A percentile compares a stretch with the other conserved stretches of the same genome.
phyloP scores from a whole-genome alignment of 2,329 filamentous ascomycete genomes.

The Epichloe sp. region DNA sequence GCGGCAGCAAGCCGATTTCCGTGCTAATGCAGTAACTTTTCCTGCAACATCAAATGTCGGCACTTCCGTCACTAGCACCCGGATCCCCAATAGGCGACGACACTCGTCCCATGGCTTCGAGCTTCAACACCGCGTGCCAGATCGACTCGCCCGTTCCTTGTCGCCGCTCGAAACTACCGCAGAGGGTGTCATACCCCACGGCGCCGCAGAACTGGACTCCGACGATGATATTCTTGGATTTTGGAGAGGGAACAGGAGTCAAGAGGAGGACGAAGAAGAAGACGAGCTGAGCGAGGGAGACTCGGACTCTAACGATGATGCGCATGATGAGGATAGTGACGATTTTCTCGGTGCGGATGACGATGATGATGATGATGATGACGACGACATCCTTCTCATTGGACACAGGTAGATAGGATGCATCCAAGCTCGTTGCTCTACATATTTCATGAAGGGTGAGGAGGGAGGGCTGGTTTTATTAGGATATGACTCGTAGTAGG shows the following conservation, averaged over 20 bases:
- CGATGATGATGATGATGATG: slow-evolving; percentile 31
- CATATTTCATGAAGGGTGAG: not conserved
- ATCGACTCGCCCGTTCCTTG: slow-evolving; percentile 31
- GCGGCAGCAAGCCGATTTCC: slow-evolving; percentile 2
- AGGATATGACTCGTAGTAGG: not conserved
- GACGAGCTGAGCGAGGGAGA: slow-evolving; percentile 31
- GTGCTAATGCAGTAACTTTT: not conserved
- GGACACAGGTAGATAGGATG: slow-evolving; percentile 31
- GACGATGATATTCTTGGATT: slow-evolving; percentile 45
- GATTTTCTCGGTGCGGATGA: slow-evolving; percentile 30
- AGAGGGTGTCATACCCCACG: slow-evolving; percentile 14
- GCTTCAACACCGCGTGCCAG: slow-evolving; percentile 20
- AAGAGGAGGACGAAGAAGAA: slow-evolving; percentile 30
- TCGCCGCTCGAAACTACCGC: slow-evolving; percentile 23
- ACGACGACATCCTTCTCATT: slow-evolving; percentile 36
- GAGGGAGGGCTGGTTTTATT: not conserved
- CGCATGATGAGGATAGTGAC: slow-evolving; percentile 25
- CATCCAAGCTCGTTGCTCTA: not conserved
- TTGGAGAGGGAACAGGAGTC: slow-evolving; percentile 31
- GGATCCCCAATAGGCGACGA: slow-evolving; percentile 19
- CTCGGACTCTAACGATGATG: slow-evolving; percentile 33
- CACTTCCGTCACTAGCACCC: slow-evolving; percentile 1
- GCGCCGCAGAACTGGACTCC: slow-evolving; percentile 29
- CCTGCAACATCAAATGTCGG: not conserved
- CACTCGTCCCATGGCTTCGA: slow-evolving; percentile 27